Evolutionary conservation across 2,329 filamentous ascomycete genomes (phyloP).

Genomic region (Monosporascus sp.): DNA sequence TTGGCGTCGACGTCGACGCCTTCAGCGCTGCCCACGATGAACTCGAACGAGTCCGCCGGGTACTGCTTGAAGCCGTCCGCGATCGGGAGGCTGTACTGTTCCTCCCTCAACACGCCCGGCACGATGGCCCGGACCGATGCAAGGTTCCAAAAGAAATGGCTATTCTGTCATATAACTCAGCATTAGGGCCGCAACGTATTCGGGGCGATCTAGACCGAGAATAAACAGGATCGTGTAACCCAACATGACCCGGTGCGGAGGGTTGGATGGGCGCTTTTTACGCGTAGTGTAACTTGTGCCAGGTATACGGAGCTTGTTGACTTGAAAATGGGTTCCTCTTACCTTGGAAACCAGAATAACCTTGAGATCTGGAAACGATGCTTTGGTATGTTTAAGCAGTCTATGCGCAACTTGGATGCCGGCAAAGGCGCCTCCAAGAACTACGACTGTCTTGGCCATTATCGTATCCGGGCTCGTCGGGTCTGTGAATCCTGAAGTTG

Average conservation of each 20-base stretch:
- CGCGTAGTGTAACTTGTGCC: no score
- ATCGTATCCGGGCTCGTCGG: conserved; percentile 1
- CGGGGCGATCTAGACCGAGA: not conserved
- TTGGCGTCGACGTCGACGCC: conserved; percentile 33
- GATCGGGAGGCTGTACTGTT: conserved; percentile 46
- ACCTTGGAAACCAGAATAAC: conserved; percentile 53
- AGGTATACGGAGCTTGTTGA: no score
- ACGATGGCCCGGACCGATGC: conserved; percentile 51
- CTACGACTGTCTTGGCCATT: conserved; percentile 48
- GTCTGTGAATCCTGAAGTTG: not conserved
- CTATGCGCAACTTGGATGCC: conserved; percentile 49
- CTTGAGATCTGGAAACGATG: conserved; percentile 40
- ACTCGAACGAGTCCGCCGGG: conserved; percentile 41
- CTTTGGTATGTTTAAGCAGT: conserved; percentile 46
- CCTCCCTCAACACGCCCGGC: conserved; percentile 42
- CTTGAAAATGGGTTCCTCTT: conserved; percentile 6
- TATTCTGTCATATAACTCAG: conserved; percentile 34
- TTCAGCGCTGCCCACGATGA: conserved; percentile 45
- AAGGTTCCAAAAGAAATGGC: conserved; percentile 55
- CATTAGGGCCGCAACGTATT: not conserved
- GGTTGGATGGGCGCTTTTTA: no score
- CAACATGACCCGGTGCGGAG: no score
- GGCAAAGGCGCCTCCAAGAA: conserved; percentile 49
- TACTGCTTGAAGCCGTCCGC: conserved; percentile 45
- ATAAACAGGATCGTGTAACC: no score